Conservation (phyloP, 176 grass and related monocot species). For the Oryza australiensis region DNA sequence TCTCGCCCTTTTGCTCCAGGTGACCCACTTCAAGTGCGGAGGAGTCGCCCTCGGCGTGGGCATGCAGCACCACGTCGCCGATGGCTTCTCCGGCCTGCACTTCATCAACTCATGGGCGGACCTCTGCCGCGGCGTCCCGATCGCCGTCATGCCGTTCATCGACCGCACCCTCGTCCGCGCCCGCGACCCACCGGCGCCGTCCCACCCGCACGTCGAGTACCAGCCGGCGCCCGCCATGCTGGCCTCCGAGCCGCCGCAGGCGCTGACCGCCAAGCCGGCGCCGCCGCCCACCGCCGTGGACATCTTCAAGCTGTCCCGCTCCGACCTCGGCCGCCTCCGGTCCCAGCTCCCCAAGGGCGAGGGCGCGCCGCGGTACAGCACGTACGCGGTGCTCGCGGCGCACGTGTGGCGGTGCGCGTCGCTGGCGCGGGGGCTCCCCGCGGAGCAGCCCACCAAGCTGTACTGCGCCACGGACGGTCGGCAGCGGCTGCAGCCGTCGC, state of each 20-base stretch:
- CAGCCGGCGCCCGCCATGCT: constrained; percentile 77
- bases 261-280: constrained; percentile 28
- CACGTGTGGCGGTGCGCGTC: constrained; percentile 90
- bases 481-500: constrained; percentile 59
- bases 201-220: constrained; percentile 81
- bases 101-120: constrained; percentile 98
- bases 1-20: constrained; percentile 47
- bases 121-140: constrained; percentile 61
- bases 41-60: constrained; percentile 80
- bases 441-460: constrained; percentile 77
- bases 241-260: constrained; percentile 28
- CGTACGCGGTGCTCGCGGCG: constrained; percentile 64
- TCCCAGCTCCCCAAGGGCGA: constrained; percentile 27
- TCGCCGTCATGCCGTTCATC: constrained; percentile 70
- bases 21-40: constrained; percentile 90
- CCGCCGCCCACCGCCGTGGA: constrained; percentile 58
- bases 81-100: constrained; percentile 84
- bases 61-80: constrained; percentile 93
- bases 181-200: constrained; percentile 54
- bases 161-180: constrained; percentile 79
- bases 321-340: constrained; percentile 55
- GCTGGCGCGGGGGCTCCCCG: constrained; percentile 62
- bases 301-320: constrained; percentile 61
- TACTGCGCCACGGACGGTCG: constrained; percentile 86
- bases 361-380: constrained; percentile 55